Percentiles rank a stretch among this genome's conserved stretches.
Evolutionary conservation across 2,329 filamentous ascomycete genomes (phyloP).

Genomic region (Pleomassaria siparia): DNA sequence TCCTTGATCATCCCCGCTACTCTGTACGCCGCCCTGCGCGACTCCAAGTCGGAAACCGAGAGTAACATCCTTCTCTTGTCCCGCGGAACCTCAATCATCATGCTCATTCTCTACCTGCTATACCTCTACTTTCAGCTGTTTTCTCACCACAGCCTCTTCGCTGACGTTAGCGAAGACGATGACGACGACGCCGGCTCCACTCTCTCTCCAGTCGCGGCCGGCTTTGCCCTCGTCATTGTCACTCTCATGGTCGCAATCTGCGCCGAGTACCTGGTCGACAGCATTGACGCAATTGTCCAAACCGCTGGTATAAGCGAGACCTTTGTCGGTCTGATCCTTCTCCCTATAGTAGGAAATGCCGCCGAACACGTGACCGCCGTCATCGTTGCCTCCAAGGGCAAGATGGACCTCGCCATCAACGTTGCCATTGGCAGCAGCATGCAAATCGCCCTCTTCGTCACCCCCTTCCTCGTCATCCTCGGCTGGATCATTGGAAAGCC

Average conservation of each 20-base stretch:
- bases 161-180: constrained; percentile 40
- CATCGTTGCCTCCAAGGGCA: constrained; percentile 58
- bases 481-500: constrained; percentile 57
- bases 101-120: constrained; percentile 55
- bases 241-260: constrained; percentile 54
- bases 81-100: constrained; percentile 56
- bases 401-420: constrained; percentile 60
- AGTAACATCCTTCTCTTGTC: constrained; percentile 54
- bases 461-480: constrained; percentile 58
- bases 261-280: constrained; percentile 57
- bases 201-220: constrained; percentile 49
- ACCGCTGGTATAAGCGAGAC: constrained; percentile 56
- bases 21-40: constrained; percentile 50
- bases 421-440: constrained; percentile 57
- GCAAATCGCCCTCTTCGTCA: constrained; percentile 61
- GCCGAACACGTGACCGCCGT: constrained; percentile 59
- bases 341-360: constrained; percentile 60
- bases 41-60: constrained; percentile 45
- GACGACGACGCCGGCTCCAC: constrained; percentile 43
- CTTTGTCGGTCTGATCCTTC: constrained; percentile 59
- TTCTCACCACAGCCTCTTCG: constrained; percentile 52
- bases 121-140: constrained; percentile 60
- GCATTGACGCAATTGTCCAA: constrained; percentile 57
- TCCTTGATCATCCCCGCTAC: constrained; percentile 57
- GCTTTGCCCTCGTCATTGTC: constrained; percentile 50